A percentile compares a stretch with the other conserved stretches of the same genome.
phyloP scores from a whole-genome alignment of 805 yeast species.

The Lachancea mirantina region DNA sequence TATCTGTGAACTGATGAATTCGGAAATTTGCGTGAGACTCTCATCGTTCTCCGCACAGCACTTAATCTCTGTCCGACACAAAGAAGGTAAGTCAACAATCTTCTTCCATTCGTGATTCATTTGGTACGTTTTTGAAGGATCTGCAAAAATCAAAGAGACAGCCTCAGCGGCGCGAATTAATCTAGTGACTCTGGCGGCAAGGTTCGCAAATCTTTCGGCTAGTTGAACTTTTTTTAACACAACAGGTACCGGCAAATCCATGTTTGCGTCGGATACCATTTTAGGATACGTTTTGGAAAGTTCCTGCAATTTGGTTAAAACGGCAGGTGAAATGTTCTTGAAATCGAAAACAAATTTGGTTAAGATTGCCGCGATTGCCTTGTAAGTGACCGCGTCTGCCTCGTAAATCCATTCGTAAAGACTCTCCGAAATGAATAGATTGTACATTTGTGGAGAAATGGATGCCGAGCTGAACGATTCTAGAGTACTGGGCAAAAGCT shows the following conservation, averaged over 20 bases:
- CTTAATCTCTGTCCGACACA: conserved; percentile 8
- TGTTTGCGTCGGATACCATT: conserved; percentile 34
- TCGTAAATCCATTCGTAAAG: conserved; percentile 55
- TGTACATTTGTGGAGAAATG: conserved; percentile 56
- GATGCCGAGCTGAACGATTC: conserved; percentile 44
- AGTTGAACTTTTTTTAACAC: conserved; percentile 44
- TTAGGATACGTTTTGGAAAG: conserved; percentile 44
- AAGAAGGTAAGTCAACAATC: conserved; percentile 33
- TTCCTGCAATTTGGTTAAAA: conserved; percentile 47
- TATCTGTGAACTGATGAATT: conserved; percentile 1
- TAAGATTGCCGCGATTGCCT: conserved; percentile 48
- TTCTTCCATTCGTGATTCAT: conserved; percentile 55
- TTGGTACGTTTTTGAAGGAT: conserved; percentile 38
- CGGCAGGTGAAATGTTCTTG: conserved; percentile 47
- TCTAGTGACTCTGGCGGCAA: conserved; percentile 49
- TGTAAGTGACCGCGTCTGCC: conserved; percentile 61
- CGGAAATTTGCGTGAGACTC: conserved; percentile 1
- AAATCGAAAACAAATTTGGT: conserved; percentile 51
- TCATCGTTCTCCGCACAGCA: conserved; percentile 28
- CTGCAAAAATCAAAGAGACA: no score
- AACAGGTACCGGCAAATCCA: conserved; percentile 45
- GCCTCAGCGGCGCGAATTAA: conserved; percentile 47
- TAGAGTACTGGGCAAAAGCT: conserved; percentile 48
- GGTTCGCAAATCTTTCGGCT: conserved; percentile 46
- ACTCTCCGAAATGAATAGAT: conserved; percentile 44